Percentiles rank a stretch among this genome's conserved stretches.
These are phyloP conservation scores for Massospora cicadina DNA, from an alignment of 371 early-diverging fungal genomes.

Conservation along the genomic window DNA sequence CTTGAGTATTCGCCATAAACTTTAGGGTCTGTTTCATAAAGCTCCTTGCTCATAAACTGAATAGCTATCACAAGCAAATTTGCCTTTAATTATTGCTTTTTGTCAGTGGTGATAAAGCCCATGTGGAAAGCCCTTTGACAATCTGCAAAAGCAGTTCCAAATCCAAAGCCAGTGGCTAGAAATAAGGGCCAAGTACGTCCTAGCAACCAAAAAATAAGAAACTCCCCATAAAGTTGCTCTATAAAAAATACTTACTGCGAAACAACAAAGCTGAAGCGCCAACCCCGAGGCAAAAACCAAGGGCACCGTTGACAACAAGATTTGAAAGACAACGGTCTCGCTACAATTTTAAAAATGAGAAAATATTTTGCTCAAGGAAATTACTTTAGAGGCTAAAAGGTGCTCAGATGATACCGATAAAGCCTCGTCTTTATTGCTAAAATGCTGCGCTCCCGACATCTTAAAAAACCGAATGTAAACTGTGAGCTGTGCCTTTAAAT, in stretches of 20 bases:
- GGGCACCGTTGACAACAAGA: conserved; percentile 64
- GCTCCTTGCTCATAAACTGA: too few species aligned
- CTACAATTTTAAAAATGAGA: conserved; percentile 17
- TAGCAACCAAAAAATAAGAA: conserved; percentile 19
- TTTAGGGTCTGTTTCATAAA: too few species aligned
- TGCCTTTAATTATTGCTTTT: not conserved
- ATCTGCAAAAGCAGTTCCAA: conserved; percentile 74
- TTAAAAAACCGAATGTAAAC: too few species aligned
- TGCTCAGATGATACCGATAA: conserved; percentile 18
- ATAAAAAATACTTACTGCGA: conserved; percentile 41
- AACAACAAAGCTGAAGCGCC: conserved; percentile 76
- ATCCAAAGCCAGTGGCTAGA: conserved; percentile 66
- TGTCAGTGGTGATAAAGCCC: not conserved
- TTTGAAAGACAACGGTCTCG: conserved; percentile 80
- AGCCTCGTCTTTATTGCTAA: conserved; percentile 7
- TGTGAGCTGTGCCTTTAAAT: too few species aligned
- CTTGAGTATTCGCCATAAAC: too few species aligned
- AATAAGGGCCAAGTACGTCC: conserved; percentile 82
- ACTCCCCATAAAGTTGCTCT: not conserved
- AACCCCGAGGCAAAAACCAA: conserved; percentile 75
- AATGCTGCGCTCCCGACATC: conserved; percentile 5
- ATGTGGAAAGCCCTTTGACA: conserved; percentile 27
- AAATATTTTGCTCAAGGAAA: not conserved
- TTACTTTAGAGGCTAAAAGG: conserved; percentile 20
- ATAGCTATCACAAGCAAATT: too few species aligned